phyloP scores from a whole-genome alignment of 305 asterid genomes.

The Solanum hybrid region DNA sequence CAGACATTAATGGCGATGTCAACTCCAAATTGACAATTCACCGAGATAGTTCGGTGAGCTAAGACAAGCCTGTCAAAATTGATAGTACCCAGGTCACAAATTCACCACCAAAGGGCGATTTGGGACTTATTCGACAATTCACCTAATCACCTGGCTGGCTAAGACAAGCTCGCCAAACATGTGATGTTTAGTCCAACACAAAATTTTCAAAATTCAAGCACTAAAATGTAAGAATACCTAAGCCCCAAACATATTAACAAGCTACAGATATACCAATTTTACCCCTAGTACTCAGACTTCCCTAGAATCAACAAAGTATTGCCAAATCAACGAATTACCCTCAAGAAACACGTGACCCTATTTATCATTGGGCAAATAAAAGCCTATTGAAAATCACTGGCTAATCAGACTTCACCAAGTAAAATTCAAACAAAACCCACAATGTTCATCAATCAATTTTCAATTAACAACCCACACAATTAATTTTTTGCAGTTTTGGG shows the following conservation, averaged over 20 bases:
- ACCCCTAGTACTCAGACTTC: background rate
- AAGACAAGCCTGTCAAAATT: background rate
- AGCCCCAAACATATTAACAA: background rate
- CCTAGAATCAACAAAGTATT: background rate
- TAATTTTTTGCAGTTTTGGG: background rate
- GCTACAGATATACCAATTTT: background rate
- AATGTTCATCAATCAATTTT: background rate
- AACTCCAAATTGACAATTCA: background rate
- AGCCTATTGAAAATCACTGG: background rate
- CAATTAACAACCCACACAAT: background rate
- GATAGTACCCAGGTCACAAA: background rate
- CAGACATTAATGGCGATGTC: background rate
- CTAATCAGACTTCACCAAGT: background rate
- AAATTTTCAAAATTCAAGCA: background rate
- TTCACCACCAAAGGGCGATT: background rate
- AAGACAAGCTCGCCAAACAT: background rate
- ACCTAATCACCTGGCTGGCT: background rate
- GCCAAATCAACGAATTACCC: background rate
- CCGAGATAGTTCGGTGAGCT: background rate
- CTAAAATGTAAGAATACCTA: background rate
- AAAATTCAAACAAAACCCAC: background rate
- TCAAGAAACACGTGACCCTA: background rate
- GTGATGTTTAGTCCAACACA: background rate
- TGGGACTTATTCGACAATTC: background rate
- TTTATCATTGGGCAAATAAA: background rate